Base-by-base conservation (phyloP, 441 rosid genomes). In the Bruguiera hainesii region DNA sequence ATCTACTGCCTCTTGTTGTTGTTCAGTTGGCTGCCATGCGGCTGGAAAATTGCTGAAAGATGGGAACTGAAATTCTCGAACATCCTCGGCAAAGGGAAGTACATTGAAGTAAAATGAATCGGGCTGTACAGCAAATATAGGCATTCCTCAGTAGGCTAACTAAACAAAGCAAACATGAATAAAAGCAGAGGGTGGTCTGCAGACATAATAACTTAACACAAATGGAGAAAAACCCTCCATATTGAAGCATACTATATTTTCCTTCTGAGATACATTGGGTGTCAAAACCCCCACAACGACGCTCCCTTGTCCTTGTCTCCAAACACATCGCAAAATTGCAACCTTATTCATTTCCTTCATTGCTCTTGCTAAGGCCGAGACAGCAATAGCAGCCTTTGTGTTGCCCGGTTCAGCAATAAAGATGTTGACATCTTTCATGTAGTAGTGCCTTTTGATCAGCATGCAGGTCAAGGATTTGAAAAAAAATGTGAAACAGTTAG, bases 331-430 rank as follows among this genome's bases (percentile, higher is more conserved):
- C 71, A 89, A 63, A 72, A 95, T 86, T 61, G 96, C 95, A 63
- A 90, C 93, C 75, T 78, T 88, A 69, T 85, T 84, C 83, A 79
- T 73, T 83, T 86, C 85, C 77, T 80, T 87, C 98, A 90, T 89
- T 72, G 93, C 98, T 80, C 95, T 85, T n/a, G 95, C 95, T 65
- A 95, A 57, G 51, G 98, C 93, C 77, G 99, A 95, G 81, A 85
- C 81, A 20, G 95, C 93, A 51, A 86, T 63, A 31, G 71, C 76
- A 67, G 87, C 94, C 72, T 81, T 76, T 68, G 75, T 65, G 71
- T 95, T 89, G 62, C 88, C 87, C 15, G 91, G 97, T 69, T 95
- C 97, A 63, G 98, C 84, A 55, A 95, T 82, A 69, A 95, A 86
- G 69, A 86, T 69, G 72, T 84, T 79, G 56, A 86, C 97, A 74